Base-by-base conservation (phyloP, 495 filamentous ascomycete genomes). In the Chaetomidium leptoderma region DNA sequence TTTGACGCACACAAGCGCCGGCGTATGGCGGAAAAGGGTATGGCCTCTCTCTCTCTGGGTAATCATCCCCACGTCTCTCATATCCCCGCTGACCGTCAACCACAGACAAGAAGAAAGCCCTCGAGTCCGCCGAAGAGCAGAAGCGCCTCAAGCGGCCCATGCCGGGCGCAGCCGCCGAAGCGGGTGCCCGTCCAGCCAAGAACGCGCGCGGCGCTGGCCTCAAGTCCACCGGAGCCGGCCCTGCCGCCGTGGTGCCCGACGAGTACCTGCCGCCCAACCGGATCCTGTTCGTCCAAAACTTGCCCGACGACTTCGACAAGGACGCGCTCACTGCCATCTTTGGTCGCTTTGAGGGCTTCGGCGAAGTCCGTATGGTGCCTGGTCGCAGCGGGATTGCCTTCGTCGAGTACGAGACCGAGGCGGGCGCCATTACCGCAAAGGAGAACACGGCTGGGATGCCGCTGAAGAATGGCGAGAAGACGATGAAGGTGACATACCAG, bases 261-360 rank as follows among this genome's bases (percentile, higher is more conserved):
- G 93, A 99, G 74, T 97, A 95, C 69, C 83, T 97, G 0, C 93
- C 91, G 3, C 92, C 95, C 44, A 99, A 97, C 81, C 95, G 95
- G 74, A 93, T 90, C 59, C 81, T 99, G n/a, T 96, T 97, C 79
- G 77, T 97, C 50, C 91, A 92, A 72, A 91, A 96, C 64, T 67
- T 99, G 45, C 92, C 95, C 16, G 90, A 95, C 61, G 88, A 90
- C 55, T 89, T 87, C 63, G 87, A 86, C 72, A 83, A 87, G 68
- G 91, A 93, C 50, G 81, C 76, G 37, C 85, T 98, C 40, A 85
- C 83, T 0, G 81, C 79, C 24, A 83, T 97, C 55, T 99, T 97
- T 76, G 83, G 83, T 37, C 84, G 86, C 35, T 99, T 93, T 76
- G 90, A 95, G 61, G 93, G 93, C 53, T 97, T 97, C 76, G 86